Evolutionary conservation across 2,329 filamentous ascomycete species (phyloP).

Genomic region (Massarina eburnea): DNA sequence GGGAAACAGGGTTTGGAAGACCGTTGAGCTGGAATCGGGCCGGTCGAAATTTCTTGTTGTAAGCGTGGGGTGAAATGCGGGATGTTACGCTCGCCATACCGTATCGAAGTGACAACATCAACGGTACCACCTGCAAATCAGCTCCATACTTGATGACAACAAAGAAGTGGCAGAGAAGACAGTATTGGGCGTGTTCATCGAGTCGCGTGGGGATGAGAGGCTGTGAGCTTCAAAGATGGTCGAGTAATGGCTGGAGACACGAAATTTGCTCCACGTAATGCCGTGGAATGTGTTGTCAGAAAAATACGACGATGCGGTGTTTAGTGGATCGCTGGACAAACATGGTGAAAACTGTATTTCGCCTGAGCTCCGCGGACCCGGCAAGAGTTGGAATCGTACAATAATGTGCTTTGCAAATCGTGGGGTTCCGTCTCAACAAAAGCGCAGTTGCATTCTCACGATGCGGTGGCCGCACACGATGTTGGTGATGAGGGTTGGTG

Average conservation of each 20-base stretch:
- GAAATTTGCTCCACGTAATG: neutral
- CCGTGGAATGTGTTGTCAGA: slow-evolving; percentile 5
- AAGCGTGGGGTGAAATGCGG: slow-evolving; percentile 1
- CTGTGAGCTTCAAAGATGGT: too few relatives aligned
- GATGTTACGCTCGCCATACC: slow-evolving; percentile 1
- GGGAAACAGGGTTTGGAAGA: neutral
- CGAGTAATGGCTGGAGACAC: neutral
- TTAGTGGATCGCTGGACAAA: slow-evolving; percentile 20
- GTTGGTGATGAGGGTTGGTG: too few relatives aligned
- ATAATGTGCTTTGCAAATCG: slow-evolving; percentile 33
- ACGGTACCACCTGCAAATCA: neutral
- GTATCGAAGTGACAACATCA: slow-evolving; percentile 2
- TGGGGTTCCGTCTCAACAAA: slow-evolving; percentile 24
- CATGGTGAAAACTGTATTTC: slow-evolving; percentile 14
- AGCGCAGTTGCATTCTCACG: slow-evolving; percentile 6
- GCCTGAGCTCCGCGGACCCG: slow-evolving; percentile 11
- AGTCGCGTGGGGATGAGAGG: too few relatives aligned
- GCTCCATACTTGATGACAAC: neutral
- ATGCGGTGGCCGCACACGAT: neutral
- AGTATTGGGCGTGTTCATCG: too few relatives aligned
- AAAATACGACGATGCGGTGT: slow-evolving; percentile 22
- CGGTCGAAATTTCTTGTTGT: neutral
- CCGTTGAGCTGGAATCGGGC: neutral
- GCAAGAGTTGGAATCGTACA: slow-evolving; percentile 13
- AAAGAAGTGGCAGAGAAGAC: too few relatives aligned